These are phyloP conservation scores for Capniomyces stellatus DNA, from an alignment of 371 early-diverging fungal species.

Conservation along the genomic window DNA sequence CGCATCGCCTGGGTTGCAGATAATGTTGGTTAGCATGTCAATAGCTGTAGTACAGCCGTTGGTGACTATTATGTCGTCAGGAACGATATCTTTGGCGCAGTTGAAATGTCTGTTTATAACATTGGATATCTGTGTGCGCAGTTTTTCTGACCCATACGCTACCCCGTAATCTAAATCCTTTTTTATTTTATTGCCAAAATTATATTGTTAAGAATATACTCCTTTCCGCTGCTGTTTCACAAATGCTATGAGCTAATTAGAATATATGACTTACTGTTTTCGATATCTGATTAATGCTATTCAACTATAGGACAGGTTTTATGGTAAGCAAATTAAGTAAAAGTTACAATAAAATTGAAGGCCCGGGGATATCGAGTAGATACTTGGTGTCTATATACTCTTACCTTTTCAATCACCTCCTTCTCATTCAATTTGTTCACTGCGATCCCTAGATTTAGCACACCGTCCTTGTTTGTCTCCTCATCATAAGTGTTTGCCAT, in stretches of 20 bases:
- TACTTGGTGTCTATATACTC: not conserved
- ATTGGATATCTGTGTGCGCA: conserved; percentile 33
- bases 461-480: not conserved
- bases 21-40: conserved; percentile 33
- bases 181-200: not conserved
- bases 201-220: not conserved
- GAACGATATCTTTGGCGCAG: conserved; percentile 21
- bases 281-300: not conserved
- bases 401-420: not conserved
- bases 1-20: conserved; percentile 52
- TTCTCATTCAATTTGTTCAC: conserved; percentile 3
- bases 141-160: conserved; percentile 27
- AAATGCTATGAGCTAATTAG: too few species aligned
- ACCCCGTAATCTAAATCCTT: conserved; percentile 22
- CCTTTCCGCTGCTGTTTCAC: too few species aligned
- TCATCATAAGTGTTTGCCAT: not conserved
- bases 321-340: not conserved
- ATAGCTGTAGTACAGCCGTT: conserved; percentile 53
- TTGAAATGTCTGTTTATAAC: conserved; percentile 34
- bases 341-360: not conserved
- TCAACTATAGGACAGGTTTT: not conserved
- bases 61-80: conserved; percentile 33
- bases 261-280: not conserved
- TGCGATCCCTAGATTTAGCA: not conserved
- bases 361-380: not conserved